These are phyloP conservation scores for Gryganskiella cystojenkinii DNA, from an alignment of 192 early-diverging fungal genomes.

Conservation along the genomic window DNA sequence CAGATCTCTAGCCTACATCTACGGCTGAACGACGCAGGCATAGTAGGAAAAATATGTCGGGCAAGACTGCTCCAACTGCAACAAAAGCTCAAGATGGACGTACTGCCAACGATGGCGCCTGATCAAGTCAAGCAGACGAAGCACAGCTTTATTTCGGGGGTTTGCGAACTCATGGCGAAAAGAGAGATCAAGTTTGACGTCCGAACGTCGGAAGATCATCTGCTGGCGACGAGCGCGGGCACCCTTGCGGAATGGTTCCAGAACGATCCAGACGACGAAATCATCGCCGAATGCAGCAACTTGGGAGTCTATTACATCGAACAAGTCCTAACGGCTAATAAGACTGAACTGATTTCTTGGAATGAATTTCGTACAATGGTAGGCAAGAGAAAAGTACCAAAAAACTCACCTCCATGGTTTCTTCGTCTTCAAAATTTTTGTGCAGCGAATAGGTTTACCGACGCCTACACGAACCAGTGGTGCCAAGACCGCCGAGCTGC, in stretches of 20 bases:
- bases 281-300: background rate
- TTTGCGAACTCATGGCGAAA: slow-evolving; percentile 10
- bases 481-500: too few species aligned
- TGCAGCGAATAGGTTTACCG: too few species aligned
- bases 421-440: too few species aligned
- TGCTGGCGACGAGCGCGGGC: background rate
- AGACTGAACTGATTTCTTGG: background rate
- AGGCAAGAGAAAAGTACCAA: too few species aligned
- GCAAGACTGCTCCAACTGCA: slow-evolving; percentile 6
- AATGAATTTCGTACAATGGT: background rate
- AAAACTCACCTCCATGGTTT: background rate
- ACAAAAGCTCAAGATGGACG: background rate
- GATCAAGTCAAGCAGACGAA: background rate
- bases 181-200: background rate
- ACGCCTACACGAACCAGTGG: too few species aligned
- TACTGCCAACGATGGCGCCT: background rate
- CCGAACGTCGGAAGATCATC: background rate
- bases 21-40: slow-evolving; percentile 11
- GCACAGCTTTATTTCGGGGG: background rate
- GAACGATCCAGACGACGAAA: background rate
- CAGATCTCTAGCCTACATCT: slow-evolving; percentile 11
- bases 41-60: background rate
- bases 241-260: background rate
- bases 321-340: background rate
- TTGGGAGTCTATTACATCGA: background rate